A percentile compares a stretch with the other conserved stretches of the same genome.
These are phyloP conservation scores for Sanguinoderma infundibulare DNA, from an alignment of 1,284 basidiomycete genomes.

Conservation along the genomic window DNA sequence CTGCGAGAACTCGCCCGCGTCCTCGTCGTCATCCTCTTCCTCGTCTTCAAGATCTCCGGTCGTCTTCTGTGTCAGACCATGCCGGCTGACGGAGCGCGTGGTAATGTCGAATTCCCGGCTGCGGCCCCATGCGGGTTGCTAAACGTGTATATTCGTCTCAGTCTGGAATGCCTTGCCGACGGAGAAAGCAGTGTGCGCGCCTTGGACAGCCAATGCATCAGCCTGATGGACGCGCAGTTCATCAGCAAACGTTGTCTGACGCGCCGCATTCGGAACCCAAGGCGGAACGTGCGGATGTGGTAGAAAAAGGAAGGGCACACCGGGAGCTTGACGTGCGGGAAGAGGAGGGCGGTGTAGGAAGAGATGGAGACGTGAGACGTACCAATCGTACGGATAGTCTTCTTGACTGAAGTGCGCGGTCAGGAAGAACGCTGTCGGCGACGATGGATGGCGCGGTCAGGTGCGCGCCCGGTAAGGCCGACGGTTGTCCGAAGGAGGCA, in stretches of 20 bases:
- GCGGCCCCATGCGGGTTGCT: slow-evolving; percentile 84
- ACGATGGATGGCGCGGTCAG: slow-evolving; percentile 8
- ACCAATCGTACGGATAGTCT: slow-evolving; percentile 86
- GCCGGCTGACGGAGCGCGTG: slow-evolving; percentile 68
- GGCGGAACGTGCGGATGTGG: neutral
- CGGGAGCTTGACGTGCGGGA: neutral
- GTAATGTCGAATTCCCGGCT: slow-evolving; percentile 87
- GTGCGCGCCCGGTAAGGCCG: slow-evolving; percentile 8
- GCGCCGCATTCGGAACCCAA: neutral
- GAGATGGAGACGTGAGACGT: slow-evolving; percentile 25
- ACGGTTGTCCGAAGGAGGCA: neutral
- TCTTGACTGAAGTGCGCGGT: slow-evolving; percentile 86
- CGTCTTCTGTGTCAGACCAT: slow-evolving; percentile 65
- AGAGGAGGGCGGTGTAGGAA: neutral
- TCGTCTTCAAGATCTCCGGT: slow-evolving; percentile 79
- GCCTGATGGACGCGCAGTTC: slow-evolving; percentile 45
- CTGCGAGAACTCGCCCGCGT: slow-evolving; percentile 57
- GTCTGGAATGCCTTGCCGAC: neutral
- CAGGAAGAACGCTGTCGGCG: slow-evolving; percentile 74
- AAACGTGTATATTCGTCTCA: slow-evolving; percentile 12
- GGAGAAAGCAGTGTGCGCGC: slow-evolving; percentile 36
- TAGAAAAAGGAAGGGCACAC: neutral
- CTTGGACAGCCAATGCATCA: slow-evolving; percentile 87
- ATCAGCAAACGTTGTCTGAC: slow-evolving; percentile 11
- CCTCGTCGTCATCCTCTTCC: slow-evolving; percentile 66